Evolutionary conservation across 768 basidiomycete genomes (phyloP).

Genomic region (Boletus sensibilis): DNA sequence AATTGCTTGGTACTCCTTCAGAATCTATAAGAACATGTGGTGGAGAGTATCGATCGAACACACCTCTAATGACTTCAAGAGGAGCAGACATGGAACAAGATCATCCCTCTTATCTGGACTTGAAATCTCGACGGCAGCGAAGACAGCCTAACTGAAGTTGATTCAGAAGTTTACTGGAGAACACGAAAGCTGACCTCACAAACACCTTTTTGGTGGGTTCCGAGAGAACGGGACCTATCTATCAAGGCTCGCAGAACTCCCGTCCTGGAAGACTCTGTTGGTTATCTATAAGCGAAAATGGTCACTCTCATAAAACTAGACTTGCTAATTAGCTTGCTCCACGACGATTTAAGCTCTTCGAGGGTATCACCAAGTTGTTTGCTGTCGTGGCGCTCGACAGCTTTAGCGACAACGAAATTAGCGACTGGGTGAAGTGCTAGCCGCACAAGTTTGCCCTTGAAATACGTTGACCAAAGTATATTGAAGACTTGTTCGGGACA

Average conservation of each 20-base stretch:
- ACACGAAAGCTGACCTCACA: conserved; percentile 49
- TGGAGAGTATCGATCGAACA: conserved; percentile 9
- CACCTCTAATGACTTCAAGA: conserved; percentile 51
- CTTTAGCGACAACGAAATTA: conserved; percentile 89
- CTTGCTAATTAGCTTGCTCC: conserved; percentile 71
- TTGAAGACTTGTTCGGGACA: conserved; percentile 62
- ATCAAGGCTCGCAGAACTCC: conserved; percentile 78
- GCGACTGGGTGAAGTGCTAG: conserved; percentile 86
- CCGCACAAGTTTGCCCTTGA: conserved; percentile 67
- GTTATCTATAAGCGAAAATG: conserved; percentile 2
- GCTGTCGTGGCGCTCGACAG: conserved; percentile 59
- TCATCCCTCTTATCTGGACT: conserved; percentile 47
- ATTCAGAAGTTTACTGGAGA: not conserved
- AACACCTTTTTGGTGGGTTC: conserved; percentile 46
- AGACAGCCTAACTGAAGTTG: conserved; percentile 49
- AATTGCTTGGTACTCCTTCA: conserved; percentile 25
- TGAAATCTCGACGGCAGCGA: conserved; percentile 55
- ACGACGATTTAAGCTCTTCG: conserved; percentile 55
- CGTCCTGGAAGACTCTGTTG: conserved; percentile 61
- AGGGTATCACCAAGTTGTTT: conserved; percentile 55
- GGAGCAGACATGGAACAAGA: conserved; percentile 68
- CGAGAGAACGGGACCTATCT: conserved; percentile 58
- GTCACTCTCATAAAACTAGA: conserved; percentile 7
- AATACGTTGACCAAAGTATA: conserved; percentile 75
- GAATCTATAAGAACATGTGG: conserved; percentile 1